A percentile compares a stretch with the other conserved stretches of the same genome.
Evolutionary conservation across 805 yeast species (phyloP).

Genomic region (Nakazawaea pomicola): DNA sequence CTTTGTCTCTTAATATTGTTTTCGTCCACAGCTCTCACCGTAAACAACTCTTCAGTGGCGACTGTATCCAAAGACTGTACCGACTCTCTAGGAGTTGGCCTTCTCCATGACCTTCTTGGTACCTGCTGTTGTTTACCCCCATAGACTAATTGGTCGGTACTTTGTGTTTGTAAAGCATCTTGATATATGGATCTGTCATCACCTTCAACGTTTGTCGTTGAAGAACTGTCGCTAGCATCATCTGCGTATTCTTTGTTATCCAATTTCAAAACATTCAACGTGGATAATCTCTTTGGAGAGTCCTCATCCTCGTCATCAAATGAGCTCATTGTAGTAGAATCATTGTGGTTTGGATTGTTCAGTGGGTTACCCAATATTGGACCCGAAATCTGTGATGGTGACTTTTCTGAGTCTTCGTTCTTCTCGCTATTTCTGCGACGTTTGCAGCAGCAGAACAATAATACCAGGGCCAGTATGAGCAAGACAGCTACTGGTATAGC

Average conservation of each 20-base stretch:
- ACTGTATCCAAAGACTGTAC: conserved; percentile 75
- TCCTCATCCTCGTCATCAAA: conserved; percentile 11
- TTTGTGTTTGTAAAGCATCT: conserved; percentile 34
- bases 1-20: conserved; percentile 33
- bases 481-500: conserved; percentile 63
- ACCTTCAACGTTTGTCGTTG: conserved; percentile 49
- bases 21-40: conserved; percentile 72
- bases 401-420: conserved; percentile 23
- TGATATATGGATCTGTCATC: conserved; percentile 28
- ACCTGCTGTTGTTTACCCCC: conserved; percentile 13
- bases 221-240: conserved; percentile 34
- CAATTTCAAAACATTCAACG: conserved; percentile 46
- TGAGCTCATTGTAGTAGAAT: conserved; percentile 14
- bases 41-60: conserved; percentile 76
- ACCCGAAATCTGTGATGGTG: conserved; percentile 28
- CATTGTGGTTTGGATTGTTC: conserved; percentile 15
- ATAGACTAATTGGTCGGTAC: conserved; percentile 33
- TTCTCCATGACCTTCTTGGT: conserved; percentile 54
- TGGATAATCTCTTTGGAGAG: conserved; percentile 35
- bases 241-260: conserved; percentile 32
- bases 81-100: conserved; percentile 52
- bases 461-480: conserved; percentile 37
- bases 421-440: conserved; percentile 34
- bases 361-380: conserved; percentile 32
- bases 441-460: conserved; percentile 56